A percentile compares a stretch with the other conserved stretches of the same genome.
These are phyloP conservation scores for Stygiomarasmius scandens DNA, from an alignment of 1,284 basidiomycete species.

Conservation along the genomic window DNA sequence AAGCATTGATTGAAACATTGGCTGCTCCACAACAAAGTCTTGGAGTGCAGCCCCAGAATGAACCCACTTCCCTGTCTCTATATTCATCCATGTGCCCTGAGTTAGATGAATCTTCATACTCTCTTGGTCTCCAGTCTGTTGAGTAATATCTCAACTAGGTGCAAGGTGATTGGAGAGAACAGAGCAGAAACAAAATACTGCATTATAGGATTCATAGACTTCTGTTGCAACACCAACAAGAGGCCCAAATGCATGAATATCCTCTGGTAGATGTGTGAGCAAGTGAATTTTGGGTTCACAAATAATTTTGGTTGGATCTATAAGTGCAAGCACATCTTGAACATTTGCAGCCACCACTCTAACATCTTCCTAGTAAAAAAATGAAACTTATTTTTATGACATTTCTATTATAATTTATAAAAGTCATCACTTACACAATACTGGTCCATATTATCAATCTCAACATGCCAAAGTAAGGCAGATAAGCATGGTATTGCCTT, in stretches of 20 bases:
- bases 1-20: conserved; percentile 9
- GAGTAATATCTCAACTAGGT: conserved; percentile 42
- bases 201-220: conserved; percentile 39
- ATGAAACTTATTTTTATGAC: too few relatives aligned
- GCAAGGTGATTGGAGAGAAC: conserved; percentile 39
- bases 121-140: conserved; percentile 28
- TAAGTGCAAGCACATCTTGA: too few relatives aligned
- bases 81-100: conserved; percentile 29
- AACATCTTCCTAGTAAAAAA: too few relatives aligned
- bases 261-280: conserved; percentile 32
- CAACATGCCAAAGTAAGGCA: too few relatives aligned
- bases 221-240: conserved; percentile 35
- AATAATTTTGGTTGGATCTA: too few relatives aligned
- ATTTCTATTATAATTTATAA: too few relatives aligned
- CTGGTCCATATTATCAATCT: too few relatives aligned
- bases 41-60: conserved; percentile 20
- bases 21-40: conserved; percentile 14
- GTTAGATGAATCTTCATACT: conserved; percentile 30
- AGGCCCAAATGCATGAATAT: conserved; percentile 38
- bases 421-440: too few relatives aligned
- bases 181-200: conserved; percentile 34
- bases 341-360: too few relatives aligned
- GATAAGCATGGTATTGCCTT: too few relatives aligned
- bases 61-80: conserved; percentile 16
- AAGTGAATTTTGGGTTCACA: conserved; percentile 42